Evolutionary conservation across 371 early-diverging fungal species (phyloP).

Genomic region (Mucor sp.): DNA sequence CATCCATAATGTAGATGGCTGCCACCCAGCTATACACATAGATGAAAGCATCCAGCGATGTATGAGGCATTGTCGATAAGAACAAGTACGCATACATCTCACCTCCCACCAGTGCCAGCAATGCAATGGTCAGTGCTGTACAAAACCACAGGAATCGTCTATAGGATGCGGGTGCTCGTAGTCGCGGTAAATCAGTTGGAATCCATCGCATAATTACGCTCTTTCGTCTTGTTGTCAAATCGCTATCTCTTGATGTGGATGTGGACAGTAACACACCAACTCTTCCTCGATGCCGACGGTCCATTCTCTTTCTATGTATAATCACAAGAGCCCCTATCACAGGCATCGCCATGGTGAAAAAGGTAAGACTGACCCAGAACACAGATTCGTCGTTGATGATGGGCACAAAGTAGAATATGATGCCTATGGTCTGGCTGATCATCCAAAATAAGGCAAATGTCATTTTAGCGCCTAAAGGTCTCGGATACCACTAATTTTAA

Average conservation of each 20-base stretch:
- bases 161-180: constrained; percentile 71
- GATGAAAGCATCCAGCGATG: constrained; percentile 58
- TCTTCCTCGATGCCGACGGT: constrained; percentile 11
- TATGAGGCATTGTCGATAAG: constrained; percentile 58
- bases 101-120: constrained; percentile 70
- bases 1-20: constrained; percentile 67
- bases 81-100: constrained; percentile 68
- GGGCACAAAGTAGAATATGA: constrained; percentile 53
- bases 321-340: constrained; percentile 63
- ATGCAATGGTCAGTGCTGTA: constrained; percentile 59
- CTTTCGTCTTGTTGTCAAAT: background rate
- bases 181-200: constrained; percentile 19
- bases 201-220: constrained; percentile 30
- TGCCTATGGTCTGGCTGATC: constrained; percentile 58
- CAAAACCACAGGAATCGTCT: constrained; percentile 78
- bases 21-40: constrained; percentile 78
- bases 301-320: constrained; percentile 49
- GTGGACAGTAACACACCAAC: background rate
- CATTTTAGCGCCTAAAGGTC: constrained; percentile 55
- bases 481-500: constrained; percentile 68
- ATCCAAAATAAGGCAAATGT: constrained; percentile 71
- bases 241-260: background rate
- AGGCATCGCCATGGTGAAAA: constrained; percentile 71
- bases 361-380: constrained; percentile 71
- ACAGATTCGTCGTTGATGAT: constrained; percentile 53